Evolutionary conservation across 2,329 filamentous ascomycete species (phyloP), one percentile per base, ranked within the genome.

Genomic region (Aspergillus ochraceus): DNA sequence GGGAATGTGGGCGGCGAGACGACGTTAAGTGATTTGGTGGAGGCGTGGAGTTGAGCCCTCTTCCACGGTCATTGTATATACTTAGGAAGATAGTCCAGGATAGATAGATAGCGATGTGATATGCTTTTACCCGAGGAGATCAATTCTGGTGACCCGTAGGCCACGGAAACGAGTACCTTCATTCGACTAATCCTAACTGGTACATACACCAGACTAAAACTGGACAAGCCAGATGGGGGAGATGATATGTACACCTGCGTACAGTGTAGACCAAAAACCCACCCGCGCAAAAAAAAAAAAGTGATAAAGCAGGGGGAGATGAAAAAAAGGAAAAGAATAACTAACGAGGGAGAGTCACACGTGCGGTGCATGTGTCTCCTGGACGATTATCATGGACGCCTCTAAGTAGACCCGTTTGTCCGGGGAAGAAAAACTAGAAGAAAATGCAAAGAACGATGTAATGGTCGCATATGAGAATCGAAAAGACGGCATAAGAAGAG

Each of bases 1-100:
- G 84, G 84, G 0, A 86, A 86, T 69, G 83, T 86, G 2, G 84
- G 83, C 1, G 75, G 72, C n/a, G 77, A 80, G 20, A 70, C 76
- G 42, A 81, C 81, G 1, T 66, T 84, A 39, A 76, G 72, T 52
- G 77, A 82, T 5, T 62, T 84, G 19, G 81, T 83, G 11, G 71
- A 72, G 57, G 70, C 71, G 2, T 80, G 78, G 77, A 67, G 62
- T 52, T 71, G 39, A 54, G 30, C 12, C 17, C 42, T 20, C 8
- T 10, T 50, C 32, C 17, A 49, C 45, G 24, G 24, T 24, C 24
- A 24, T 24, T n/a, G 42, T 12, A 17, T 32, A 53, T 24, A 51
- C 29, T 39, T 10, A 24, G 17, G 4, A 5, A 17, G 22, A 5
- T 24, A 1, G 24, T 5, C 4, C 24, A 24, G 4, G 24, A n/a